phyloP scores from a whole-genome alignment of 2,329 filamentous ascomycete genomes.

The Cephalotrichum gorgonifer region DNA sequence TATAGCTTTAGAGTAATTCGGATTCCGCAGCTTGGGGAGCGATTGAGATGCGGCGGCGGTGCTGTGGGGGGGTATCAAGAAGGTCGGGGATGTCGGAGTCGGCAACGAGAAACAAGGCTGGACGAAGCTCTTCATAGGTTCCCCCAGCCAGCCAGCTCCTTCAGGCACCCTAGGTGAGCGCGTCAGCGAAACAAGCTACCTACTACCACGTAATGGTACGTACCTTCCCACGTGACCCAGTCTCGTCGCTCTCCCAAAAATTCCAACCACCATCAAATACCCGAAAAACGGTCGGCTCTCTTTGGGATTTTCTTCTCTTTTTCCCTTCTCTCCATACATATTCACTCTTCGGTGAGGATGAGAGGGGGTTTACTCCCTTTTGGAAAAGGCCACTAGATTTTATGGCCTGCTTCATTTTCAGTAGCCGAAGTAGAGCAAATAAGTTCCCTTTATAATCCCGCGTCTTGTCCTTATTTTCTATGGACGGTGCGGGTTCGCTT shows the following conservation, averaged over 20 bases:
- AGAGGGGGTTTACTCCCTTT: slow-evolving; percentile 7
- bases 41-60: not conserved
- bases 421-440: slow-evolving; percentile 42
- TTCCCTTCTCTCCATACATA: slow-evolving; percentile 38
- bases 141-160: slow-evolving; percentile 1
- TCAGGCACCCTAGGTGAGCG: slow-evolving; percentile 5
- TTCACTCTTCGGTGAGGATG: slow-evolving; percentile 25
- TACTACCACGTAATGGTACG: not conserved
- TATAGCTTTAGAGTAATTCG: not conserved
- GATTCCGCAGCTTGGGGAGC: not conserved
- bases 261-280: too few species aligned
- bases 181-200: slow-evolving; percentile 4
- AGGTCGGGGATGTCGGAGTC: not conserved
- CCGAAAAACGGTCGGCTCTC: not conserved
- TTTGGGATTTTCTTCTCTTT: slow-evolving; percentile 15
- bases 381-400: slow-evolving; percentile 19
- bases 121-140: not conserved
- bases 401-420: slow-evolving; percentile 32
- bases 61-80: slow-evolving; percentile 1
- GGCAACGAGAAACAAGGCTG: slow-evolving; percentile 2
- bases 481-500: slow-evolving; percentile 51
- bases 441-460: slow-evolving; percentile 50
- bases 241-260: too few species aligned
- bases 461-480: slow-evolving; percentile 29
- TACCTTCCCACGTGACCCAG: slow-evolving; percentile 3